Base-by-base conservation (phyloP, 805 yeast genomes). In the Cyberlindnera mississippiensis region DNA sequence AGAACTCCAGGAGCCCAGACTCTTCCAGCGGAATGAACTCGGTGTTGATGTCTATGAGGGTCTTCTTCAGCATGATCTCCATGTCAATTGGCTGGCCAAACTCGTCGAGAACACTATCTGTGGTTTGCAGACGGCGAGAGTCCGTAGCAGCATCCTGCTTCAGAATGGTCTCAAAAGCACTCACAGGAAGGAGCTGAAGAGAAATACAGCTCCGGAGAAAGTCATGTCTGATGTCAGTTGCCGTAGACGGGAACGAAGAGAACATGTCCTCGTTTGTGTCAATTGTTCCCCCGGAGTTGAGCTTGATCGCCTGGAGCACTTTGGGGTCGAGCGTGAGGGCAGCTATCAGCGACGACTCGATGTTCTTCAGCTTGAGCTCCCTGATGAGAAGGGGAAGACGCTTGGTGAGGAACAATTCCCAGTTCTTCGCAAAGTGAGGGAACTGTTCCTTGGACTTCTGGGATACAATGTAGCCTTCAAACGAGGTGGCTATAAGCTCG, bases 21-120 rank as follows among this genome's bases (percentile, higher is more conserved):
- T 75, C 79, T 35, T 81, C 73, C 22, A 70, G 59, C 0, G 76
- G 60, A 2, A 66, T 67, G 47, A 73, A 70, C 42, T 76, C 82
- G 14, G 73, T 72, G 40, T 73, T 67, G 8, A 67, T 64, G 28
- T 68, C 71, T 26, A 59, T 37, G 11, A 70, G 49, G 1, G 60
- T 51, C 33, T 59, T 48, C 8, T 46, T 44, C 17, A 72, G 40
- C 17, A 59, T 57, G 7, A 46, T 42, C 9, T 56, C 41, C 14
- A 69, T 42, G 37, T 67, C 66, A 14, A 57, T 37, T 12, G 61
- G 50, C 15, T 55, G 42, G 12, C 67, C 70, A 22, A 55, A 53
- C 6, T 65, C 63, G 30, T 70, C 60, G 18, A 52, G 48, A 2
- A 64, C 49, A 14, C 61, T 56, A 45, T 69, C 74, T 31, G 57